Conservation (phyloP, 768 basidiomycete species). For the Lanmaoa pseudosensibilis region DNA sequence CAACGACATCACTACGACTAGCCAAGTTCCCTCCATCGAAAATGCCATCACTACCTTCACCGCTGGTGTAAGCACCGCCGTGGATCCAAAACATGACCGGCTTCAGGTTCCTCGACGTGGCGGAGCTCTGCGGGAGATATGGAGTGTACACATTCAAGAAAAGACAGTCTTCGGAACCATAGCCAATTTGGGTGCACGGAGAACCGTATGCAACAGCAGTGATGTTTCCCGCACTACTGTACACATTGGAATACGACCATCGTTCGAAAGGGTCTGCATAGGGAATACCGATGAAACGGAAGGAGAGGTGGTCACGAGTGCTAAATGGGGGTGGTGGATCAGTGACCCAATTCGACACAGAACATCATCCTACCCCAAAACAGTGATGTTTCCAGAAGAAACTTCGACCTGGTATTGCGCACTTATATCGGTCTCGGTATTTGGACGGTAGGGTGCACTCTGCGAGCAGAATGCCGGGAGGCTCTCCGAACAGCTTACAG, state of each 20-base stretch:
- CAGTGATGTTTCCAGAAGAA: conserved; percentile 3
- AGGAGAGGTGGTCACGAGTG: too few relatives aligned
- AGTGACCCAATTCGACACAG: background rate
- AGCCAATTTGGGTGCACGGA: conserved; percentile 34
- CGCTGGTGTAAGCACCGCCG: conserved; percentile 46
- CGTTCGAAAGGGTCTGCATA: conserved; percentile 44
- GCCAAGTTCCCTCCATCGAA: conserved; percentile 47
- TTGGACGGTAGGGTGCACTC: conserved; percentile 10
- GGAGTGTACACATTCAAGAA: conserved; percentile 51
- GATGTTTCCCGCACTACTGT: conserved; percentile 29
- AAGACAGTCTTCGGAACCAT: conserved; percentile 44
- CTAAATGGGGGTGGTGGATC: conserved; percentile 20
- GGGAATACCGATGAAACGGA: conserved; percentile 52
- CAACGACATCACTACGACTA: conserved; percentile 43
- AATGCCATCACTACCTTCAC: conserved; percentile 38
- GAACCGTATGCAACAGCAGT: conserved; percentile 36
- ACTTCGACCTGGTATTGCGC: conserved; percentile 8
- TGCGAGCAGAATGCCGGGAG: conserved; percentile 12
- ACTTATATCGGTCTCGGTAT: conserved; percentile 5
- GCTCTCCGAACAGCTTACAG: too few relatives aligned
- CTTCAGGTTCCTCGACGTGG: conserved; percentile 27
- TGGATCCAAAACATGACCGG: conserved; percentile 54
- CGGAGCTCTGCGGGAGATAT: conserved; percentile 28
- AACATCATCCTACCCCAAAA: conserved; percentile 4
- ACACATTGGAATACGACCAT: conserved; percentile 43